These are phyloP conservation scores for Xanthoconium separans DNA, from an alignment of 1,284 basidiomycete species.

Conservation along the genomic window DNA sequence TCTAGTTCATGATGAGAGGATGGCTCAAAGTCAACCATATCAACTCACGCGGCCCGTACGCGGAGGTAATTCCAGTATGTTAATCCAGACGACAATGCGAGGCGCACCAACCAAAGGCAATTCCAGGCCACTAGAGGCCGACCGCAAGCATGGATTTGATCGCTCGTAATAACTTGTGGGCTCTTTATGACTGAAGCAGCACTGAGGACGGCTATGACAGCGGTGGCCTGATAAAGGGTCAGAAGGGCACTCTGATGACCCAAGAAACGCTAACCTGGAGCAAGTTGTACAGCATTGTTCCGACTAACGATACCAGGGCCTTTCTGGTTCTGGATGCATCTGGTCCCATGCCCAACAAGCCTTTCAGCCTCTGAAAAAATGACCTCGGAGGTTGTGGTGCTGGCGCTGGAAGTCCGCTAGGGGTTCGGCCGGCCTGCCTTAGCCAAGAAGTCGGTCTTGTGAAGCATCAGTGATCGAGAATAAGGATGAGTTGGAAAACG, in stretches of 20 bases:
- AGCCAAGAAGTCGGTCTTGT: constrained; percentile 27
- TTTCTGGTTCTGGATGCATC: constrained; percentile 55
- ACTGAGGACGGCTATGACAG: constrained; percentile 54
- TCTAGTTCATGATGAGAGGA: constrained; percentile 20
- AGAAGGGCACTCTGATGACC: constrained; percentile 2
- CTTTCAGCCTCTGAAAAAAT: constrained; percentile 31
- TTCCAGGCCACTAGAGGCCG: constrained; percentile 72
- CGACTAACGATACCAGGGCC: constrained; percentile 55
- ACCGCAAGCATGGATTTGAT: constrained; percentile 67
- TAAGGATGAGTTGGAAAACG: constrained; percentile 1
- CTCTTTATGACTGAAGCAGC: constrained; percentile 51
- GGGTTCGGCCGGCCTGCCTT: constrained; percentile 23
- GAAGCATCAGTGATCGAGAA: constrained; percentile 19
- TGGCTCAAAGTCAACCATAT: not conserved
- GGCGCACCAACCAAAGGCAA: constrained; percentile 63
- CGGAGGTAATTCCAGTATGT: constrained; percentile 62
- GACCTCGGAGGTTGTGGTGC: constrained; percentile 14
- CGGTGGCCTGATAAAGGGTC: constrained; percentile 42
- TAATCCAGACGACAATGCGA: constrained; percentile 49
- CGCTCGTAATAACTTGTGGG: constrained; percentile 40
- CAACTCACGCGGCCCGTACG: constrained; percentile 44
- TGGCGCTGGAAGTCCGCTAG: constrained; percentile 9
- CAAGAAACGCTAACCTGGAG: constrained; percentile 49
- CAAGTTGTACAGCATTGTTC: constrained; percentile 53
- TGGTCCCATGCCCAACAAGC: constrained; percentile 58